Evolutionary conservation across 352 stramenopile genomes (phyloP), one percentile per base, ranked within the genome.

Genomic region (Globisporangium lucens): DNA sequence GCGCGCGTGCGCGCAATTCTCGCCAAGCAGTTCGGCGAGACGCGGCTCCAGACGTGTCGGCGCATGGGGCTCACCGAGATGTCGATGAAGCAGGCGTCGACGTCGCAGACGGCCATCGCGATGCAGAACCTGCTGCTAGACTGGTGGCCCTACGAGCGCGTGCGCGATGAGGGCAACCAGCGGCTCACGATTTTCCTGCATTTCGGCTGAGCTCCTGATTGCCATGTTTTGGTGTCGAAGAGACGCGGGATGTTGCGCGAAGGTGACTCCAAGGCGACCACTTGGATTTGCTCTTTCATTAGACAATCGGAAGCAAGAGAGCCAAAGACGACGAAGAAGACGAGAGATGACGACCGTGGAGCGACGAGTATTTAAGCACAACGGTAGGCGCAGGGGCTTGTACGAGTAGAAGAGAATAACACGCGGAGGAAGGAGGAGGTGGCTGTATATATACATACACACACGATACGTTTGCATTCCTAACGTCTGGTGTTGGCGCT

Each of bases 171-270:
- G 51, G 77, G 76, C 60, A 68, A 71, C 55, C 75, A 87, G 22
- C 82, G 85, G 5, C 75, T 94, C 24, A 89, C 89, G 71, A 91
- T 92, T 57, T 91, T 88, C 68, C 61, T 94, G 36, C 77, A 89
- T 68, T 93, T 86, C 58, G 85, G 85, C 13, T 93, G 68, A 65
- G 9, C 24, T 57, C 38, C 0, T 13, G n/a, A 3, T 51, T n/a
- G 41, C 15, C 38, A 20, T 47, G 38, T 8, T 8, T 67, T 66
- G 68, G 17, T 51, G 43, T 22, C 29, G 17, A 69, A 60, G 73
- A 79, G 58, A 56, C 65, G 27, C 65, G 75, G 80, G 84, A 60
- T 60, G 76, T 80, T 55, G 63, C 75, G 56, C 41, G 59, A 82
- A 74, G 46, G 61, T 76, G 41, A 58, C 49, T 59, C 56, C 29